Evolutionary conservation across 2,329 filamentous ascomycete species (phyloP).

Genomic region (Sclerotinia borealis): DNA sequence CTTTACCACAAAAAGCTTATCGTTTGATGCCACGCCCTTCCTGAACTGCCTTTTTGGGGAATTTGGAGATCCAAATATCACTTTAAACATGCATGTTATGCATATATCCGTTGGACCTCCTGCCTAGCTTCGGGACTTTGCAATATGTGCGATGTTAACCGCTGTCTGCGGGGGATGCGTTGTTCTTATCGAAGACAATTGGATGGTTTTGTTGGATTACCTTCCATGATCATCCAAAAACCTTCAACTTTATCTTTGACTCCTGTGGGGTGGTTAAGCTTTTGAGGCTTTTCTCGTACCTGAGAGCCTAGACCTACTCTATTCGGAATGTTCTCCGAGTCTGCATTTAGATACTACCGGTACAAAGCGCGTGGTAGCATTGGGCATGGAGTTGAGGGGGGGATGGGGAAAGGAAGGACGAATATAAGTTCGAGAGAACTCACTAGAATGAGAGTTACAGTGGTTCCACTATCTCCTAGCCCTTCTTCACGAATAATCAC

Average conservation of each 20-base stretch:
- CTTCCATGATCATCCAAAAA: background rate
- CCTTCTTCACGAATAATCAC: background rate
- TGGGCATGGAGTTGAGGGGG: background rate
- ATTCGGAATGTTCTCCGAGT: background rate
- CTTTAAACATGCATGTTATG: background rate
- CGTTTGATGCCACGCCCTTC: background rate
- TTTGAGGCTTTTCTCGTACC: background rate
- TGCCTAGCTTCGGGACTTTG: conserved; percentile 8
- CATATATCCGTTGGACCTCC: background rate
- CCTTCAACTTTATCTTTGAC: background rate
- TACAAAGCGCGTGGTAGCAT: background rate
- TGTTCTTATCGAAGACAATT: conserved; percentile 5
- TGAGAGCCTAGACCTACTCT: background rate
- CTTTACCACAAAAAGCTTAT: conserved; percentile 10
- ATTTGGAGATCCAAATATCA: background rate
- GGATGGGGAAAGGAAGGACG: background rate
- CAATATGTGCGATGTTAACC: background rate
- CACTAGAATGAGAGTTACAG: background rate
- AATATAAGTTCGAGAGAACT: background rate
- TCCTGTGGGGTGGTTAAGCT: background rate
- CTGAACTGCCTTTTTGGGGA: conserved; percentile 4
- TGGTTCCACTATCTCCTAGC: background rate
- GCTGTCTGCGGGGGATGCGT: background rate
- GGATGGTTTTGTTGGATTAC: background rate
- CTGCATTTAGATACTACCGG: background rate